Percentiles rank a stretch among this genome's conserved stretches.
phyloP scores from a whole-genome alignment of 2,329 filamentous ascomycete genomes.

The Ophiostoma populinum region DNA sequence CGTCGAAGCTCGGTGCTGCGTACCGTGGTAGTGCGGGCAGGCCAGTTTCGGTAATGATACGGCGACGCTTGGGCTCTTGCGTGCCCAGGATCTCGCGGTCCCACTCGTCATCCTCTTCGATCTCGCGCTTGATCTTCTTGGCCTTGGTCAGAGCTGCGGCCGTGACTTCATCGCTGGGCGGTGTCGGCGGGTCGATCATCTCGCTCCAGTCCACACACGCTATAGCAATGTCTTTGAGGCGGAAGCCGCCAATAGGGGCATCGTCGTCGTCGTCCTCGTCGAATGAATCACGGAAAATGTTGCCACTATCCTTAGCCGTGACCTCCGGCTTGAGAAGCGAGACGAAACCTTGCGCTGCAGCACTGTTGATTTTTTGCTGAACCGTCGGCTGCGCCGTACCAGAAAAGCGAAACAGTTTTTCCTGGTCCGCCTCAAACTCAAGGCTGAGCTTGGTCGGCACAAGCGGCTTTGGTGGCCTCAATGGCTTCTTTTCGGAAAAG shows the following conservation, averaged over 20 bases:
- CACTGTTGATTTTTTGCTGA: slow-evolving; percentile 37
- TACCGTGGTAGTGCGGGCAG: slow-evolving; percentile 41
- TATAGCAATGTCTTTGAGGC: slow-evolving; percentile 64
- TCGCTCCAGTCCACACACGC: slow-evolving; percentile 76
- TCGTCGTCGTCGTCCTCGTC: slow-evolving; percentile 32
- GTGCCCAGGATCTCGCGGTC: slow-evolving; percentile 35
- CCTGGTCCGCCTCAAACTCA: slow-evolving; percentile 72
- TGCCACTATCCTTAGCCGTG: slow-evolving; percentile 26
- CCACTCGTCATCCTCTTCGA: slow-evolving; percentile 42
- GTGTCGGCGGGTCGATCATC: slow-evolving; percentile 32
- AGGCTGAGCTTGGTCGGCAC: slow-evolving; percentile 77
- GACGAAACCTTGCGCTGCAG: slow-evolving; percentile 30
- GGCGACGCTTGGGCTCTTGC: slow-evolving; percentile 43
- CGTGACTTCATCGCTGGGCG: slow-evolving; percentile 10
- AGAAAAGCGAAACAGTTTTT: slow-evolving; percentile 66
- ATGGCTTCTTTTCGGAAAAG: slow-evolving; percentile 61
- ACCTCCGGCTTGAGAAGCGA: slow-evolving; percentile 23
- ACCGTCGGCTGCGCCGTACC: slow-evolving; percentile 36
- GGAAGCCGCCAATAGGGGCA: slow-evolving; percentile 57
- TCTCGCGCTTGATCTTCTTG: slow-evolving; percentile 22
- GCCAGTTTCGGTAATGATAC: slow-evolving; percentile 31
- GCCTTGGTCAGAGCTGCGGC: slow-evolving; percentile 16
- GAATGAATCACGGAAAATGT: slow-evolving; percentile 18
- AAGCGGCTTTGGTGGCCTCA: slow-evolving; percentile 65
- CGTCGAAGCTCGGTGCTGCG: slow-evolving; percentile 56